phyloP scores from a whole-genome alignment of 495 filamentous ascomycete genomes.

The Corynascus novoguineensis region DNA sequence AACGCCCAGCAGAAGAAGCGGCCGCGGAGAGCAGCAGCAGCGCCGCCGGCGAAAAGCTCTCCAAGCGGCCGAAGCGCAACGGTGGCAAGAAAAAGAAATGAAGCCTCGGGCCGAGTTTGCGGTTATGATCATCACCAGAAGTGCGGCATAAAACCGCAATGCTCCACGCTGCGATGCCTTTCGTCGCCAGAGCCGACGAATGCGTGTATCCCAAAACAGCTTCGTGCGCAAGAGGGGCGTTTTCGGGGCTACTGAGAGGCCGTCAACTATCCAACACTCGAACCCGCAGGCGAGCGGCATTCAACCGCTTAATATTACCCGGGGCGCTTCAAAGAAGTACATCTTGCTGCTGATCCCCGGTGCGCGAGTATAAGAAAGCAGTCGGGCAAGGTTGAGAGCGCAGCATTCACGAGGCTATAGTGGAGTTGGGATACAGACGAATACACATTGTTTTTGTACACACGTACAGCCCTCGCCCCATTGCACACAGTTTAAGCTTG shows the following conservation, averaged over 20 bases:
- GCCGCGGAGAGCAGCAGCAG: slow-evolving; percentile 11
- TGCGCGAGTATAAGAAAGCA: no score
- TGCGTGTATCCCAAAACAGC: not conserved
- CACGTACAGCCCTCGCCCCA: no score
- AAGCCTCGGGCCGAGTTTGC: not conserved
- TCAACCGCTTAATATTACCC: no score
- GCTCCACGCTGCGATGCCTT: not conserved
- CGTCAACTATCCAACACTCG: no score
- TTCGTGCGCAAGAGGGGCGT: not conserved
- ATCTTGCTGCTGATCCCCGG: no score
- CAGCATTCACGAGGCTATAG: not conserved
- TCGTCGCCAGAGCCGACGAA: not conserved
- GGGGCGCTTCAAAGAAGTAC: no score
- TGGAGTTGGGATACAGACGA: not conserved
- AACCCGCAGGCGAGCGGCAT: no score
- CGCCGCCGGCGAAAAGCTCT: slow-evolving; percentile 16
- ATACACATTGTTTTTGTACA: no score
- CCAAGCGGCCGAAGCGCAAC: slow-evolving; percentile 27
- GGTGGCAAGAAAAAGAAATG: slow-evolving; percentile 28
- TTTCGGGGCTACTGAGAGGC: not conserved
- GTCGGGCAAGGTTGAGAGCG: not conserved
- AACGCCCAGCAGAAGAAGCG: slow-evolving; percentile 34
- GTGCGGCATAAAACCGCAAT: not conserved
- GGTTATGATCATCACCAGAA: not conserved
- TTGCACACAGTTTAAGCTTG: no score